A percentile compares a stretch with the other conserved stretches of the same genome.
Evolutionary conservation across 768 basidiomycete species (phyloP).

Genomic region (Phanerochaete carnosa): DNA sequence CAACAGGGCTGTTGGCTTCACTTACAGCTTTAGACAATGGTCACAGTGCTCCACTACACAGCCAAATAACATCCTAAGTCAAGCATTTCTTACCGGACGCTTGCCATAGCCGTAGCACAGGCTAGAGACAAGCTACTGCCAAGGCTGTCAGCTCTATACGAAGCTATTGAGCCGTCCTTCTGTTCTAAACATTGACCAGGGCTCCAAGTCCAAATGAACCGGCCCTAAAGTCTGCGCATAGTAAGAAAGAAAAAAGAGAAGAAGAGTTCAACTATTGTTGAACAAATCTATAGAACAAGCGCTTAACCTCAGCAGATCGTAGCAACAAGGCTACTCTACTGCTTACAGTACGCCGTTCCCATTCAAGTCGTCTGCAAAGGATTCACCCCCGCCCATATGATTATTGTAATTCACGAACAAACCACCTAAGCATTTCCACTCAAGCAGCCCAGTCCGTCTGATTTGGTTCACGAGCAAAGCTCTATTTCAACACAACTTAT

Average conservation of each 20-base stretch:
- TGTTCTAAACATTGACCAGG: background rate
- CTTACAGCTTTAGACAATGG: background rate
- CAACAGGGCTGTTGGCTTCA: background rate
- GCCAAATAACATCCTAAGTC: background rate
- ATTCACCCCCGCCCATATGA: slow-evolving; percentile 64
- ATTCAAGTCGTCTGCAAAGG: slow-evolving; percentile 80
- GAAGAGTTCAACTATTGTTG: slow-evolving; percentile 43
- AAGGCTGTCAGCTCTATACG: background rate
- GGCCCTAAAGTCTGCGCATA: slow-evolving; percentile 38
- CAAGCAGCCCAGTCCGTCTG: slow-evolving; percentile 43
- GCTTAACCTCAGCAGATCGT: slow-evolving; percentile 77
- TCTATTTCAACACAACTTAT: slow-evolving; percentile 63
- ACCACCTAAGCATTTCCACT: slow-evolving; percentile 52
- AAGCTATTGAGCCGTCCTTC: background rate
- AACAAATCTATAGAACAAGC: slow-evolving; percentile 70
- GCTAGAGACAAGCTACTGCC: background rate
- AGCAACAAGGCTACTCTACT: slow-evolving; percentile 78
- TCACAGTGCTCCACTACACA: background rate
- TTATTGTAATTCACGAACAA: slow-evolving; percentile 58
- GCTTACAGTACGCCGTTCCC: slow-evolving; percentile 73
- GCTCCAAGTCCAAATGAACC: slow-evolving; percentile 23
- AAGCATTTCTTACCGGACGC: background rate
- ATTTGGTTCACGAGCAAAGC: slow-evolving; percentile 72
- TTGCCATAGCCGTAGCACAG: background rate
- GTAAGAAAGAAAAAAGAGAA: slow-evolving; percentile 32